Percentiles rank a stretch among this genome's conserved stretches.
These are phyloP conservation scores for Phytophthora citrophthora DNA, from an alignment of 352 stramenopile genomes.

Conservation along the genomic window DNA sequence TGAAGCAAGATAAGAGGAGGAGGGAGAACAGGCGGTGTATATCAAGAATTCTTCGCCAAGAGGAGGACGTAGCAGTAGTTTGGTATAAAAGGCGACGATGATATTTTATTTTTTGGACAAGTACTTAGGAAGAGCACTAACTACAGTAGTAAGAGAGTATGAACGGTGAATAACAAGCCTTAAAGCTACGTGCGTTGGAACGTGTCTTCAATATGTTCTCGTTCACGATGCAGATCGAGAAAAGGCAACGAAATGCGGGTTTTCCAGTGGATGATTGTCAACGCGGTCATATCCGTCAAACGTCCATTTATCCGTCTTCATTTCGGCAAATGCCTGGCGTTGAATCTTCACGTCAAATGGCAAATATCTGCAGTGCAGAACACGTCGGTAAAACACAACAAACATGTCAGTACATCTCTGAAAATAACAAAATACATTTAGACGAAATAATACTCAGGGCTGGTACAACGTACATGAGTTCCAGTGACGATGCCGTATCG, in stretches of 20 bases:
- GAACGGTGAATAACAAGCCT: slow-evolving; percentile 36
- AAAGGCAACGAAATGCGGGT: slow-evolving; percentile 74
- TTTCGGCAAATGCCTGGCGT: slow-evolving; percentile 74
- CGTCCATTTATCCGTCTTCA: slow-evolving; percentile 71
- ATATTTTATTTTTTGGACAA: slow-evolving; percentile 50
- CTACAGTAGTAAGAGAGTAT: slow-evolving; percentile 44
- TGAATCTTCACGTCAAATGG: slow-evolving; percentile 81
- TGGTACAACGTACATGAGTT: slow-evolving; percentile 60
- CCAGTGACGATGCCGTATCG: slow-evolving; percentile 46
- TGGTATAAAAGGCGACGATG: slow-evolving; percentile 40
- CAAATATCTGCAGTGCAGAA: slow-evolving; percentile 48
- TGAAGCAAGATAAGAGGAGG: not conserved
- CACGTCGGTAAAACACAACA: slow-evolving; percentile 2
- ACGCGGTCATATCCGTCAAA: slow-evolving; percentile 75
- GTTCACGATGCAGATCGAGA: slow-evolving; percentile 22
- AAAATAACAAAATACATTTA: not conserved
- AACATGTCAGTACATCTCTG: not conserved
- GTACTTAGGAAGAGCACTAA: slow-evolving; percentile 42
- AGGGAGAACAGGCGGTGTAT: slow-evolving; percentile 19
- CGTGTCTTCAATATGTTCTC: not conserved
- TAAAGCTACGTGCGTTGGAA: slow-evolving; percentile 20
- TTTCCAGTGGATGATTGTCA: slow-evolving; percentile 53
- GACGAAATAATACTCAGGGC: not conserved
- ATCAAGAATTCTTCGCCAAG: slow-evolving; percentile 32
- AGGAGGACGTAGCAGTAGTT: slow-evolving; percentile 41